Conservation (phyloP, 805 yeast genomes). For the Brettanomyces naardenensis region DNA sequence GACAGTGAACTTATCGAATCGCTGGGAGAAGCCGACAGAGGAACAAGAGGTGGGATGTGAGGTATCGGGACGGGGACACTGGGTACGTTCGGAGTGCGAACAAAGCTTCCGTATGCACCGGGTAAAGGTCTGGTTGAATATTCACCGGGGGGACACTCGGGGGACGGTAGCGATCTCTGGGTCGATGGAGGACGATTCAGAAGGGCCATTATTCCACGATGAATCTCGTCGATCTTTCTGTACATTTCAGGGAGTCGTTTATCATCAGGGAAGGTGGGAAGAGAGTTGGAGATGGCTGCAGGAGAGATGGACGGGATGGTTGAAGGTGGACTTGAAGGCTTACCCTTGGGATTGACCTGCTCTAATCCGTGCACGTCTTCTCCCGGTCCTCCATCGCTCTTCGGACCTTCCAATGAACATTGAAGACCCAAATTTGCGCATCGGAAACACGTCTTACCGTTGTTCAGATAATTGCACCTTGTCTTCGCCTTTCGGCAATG, state of each 20-base stretch:
- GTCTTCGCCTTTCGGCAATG: slow-evolving; percentile 21
- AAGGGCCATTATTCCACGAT: slow-evolving; percentile 1
- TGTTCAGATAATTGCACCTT: slow-evolving; percentile 17
- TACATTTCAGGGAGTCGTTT: neutral
- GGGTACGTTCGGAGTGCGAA: neutral
- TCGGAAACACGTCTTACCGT: slow-evolving; percentile 20
- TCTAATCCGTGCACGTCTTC: too few species aligned
- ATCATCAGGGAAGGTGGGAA: neutral
- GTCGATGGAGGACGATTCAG: neutral
- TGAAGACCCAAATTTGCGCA: slow-evolving; percentile 17
- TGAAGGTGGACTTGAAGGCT: too few species aligned
- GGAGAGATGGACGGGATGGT: neutral
- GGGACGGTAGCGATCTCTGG: neutral
- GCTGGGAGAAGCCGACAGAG: neutral
- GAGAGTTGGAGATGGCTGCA: neutral
- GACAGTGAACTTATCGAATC: neutral
- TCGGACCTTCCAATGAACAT: slow-evolving; percentile 14
- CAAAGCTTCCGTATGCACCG: too few species aligned
- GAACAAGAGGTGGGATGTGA: neutral
- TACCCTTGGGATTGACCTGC: too few species aligned
- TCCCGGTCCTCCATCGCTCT: too few species aligned
- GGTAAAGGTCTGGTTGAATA: too few species aligned
- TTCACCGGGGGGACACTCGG: neutral
- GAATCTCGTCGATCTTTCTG: slow-evolving; percentile 1
- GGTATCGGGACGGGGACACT: neutral